Evolutionary conservation across 495 filamentous ascomycete species (phyloP), one percentile per base, ranked within the genome.

Genomic region (Hyphodiscus hymeniophilus): DNA sequence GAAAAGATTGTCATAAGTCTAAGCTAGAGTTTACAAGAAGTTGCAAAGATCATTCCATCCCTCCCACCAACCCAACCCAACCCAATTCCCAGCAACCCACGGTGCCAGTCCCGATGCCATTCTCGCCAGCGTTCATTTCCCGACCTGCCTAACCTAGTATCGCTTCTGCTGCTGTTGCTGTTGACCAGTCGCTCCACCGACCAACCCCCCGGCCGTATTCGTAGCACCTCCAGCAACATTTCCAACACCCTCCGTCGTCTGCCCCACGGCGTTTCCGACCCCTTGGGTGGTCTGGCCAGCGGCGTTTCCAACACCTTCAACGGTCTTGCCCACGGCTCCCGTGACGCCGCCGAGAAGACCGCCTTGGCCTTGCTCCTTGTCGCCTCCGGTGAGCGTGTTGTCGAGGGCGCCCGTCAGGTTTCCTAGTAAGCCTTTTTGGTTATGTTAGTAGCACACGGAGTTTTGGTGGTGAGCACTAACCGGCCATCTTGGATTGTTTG

Each of bases 331-430:
- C 11, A 62, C 53, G 7, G 55, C 32, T 18, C 33, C 28, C 7
- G 41, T 43, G 2, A 68, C 47, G 21, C 58, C 53, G 33, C 67
- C 64, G 31, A 68, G 44, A 23, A 70, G 54, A 1, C 67, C 67
- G n/a, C 66, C 67, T 45, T 67, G 60, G 12, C 65, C 65, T 22
- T 69, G 32, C 8, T 59, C 59, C 48, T 69, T 59, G 23, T 67
- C 66, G 45, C 60, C 66, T 42, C 66, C 66, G 11, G 64, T 64
- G 35, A 67, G 54, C 34, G 65, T 62, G 35, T 61, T 66, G 47
- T 68, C 63, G 52, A 66, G 58, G 38, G 57, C 57, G 36, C 60
- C 58, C 28, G 61, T 61, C 21, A 66, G 47, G 28, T 53, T 55
- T 43, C 65, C 66, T 38, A 70, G 57, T 31, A 70, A 39, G 21